Conservation (phyloP, 306 rosid genomes). For the Echinosophora koreensis region DNA sequence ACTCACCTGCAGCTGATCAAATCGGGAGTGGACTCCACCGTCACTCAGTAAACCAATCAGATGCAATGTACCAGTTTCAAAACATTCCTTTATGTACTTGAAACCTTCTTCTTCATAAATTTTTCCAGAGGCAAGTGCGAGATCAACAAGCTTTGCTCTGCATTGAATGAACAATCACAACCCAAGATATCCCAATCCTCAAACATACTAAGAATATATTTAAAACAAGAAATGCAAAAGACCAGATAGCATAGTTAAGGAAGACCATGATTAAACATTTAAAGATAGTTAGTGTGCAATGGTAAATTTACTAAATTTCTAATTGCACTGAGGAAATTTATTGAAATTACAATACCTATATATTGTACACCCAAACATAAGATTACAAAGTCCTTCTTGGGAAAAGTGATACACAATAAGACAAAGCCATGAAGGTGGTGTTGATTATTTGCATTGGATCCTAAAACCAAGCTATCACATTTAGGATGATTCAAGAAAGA, state of each 20-base stretch:
- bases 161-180: slow-evolving; percentile 43
- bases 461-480: no score
- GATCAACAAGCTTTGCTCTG: slow-evolving; percentile 95
- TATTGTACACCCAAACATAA: not conserved
- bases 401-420: slow-evolving; percentile 6
- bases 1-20: slow-evolving; percentile 63
- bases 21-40: slow-evolving; percentile 93
- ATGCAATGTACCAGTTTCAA: slow-evolving; percentile 80
- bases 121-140: slow-evolving; percentile 89
- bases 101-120: slow-evolving; percentile 86
- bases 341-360: not conserved
- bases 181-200: slow-evolving; percentile 39
- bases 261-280: slow-evolving; percentile 17
- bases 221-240: slow-evolving; percentile 25
- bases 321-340: not conserved
- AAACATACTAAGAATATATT: slow-evolving; percentile 10
- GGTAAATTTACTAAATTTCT: not conserved
- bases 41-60: slow-evolving; percentile 89
- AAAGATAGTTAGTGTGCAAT: not conserved
- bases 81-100: slow-evolving; percentile 75
- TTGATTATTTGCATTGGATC: no score
- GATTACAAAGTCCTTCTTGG: not conserved
- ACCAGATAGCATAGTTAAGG: slow-evolving; percentile 1
- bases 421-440: not conserved
- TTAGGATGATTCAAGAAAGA: no score